Base-by-base conservation (phyloP, 306 rosid genomes). In the Castanea mollissima region DNA sequence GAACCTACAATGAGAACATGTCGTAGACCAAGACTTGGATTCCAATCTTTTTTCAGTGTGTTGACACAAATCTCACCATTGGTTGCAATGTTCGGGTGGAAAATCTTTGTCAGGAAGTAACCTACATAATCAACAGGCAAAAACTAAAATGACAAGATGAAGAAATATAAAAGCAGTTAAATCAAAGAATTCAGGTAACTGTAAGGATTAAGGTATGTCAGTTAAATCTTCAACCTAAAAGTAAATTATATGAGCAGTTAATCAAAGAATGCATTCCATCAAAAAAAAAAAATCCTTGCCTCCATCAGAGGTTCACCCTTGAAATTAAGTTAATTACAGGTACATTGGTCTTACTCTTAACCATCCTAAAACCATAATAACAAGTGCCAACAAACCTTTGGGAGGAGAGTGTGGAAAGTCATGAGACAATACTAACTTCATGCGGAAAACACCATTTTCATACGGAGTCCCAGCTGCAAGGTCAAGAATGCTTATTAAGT, bases 1-100 rank as follows among this genome's bases (percentile, higher is more conserved):
- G 68, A 68, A 79, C 95, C 86, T 86, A 96, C 99, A 44, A 87
- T 90, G 49, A 96, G 94, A 79, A 96, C 96, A 86, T 96, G 98
- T 0, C 98, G 90, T 74, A 96, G 80, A 32, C 99, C 99, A 69
- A 90, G 97, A 79, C 93, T 93, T 20, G 99, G 99, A 87, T 90
- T 93, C 99, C 99, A 96, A 84, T 96, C 99, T 80, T 91, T 96
- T 83, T 93, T 93, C 72, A 96, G 88, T 4, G 98, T 90, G 90
- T 96, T 96, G 82, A 96, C 99, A 88, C 99, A 96, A 76, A 96
- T 96, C 87, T 96, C 99, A 51, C 99, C 99, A 49, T 87, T 89
- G 76, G 58, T 87, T 81, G 99, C 89, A 83, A 96, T 88, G 72
- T 96, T 96, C 54, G 99, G 99, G 86, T 91, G 99, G 85, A 93